Evolutionary conservation across 495 filamentous ascomycete species (phyloP).

Genomic region (Oidiodendron maius): DNA sequence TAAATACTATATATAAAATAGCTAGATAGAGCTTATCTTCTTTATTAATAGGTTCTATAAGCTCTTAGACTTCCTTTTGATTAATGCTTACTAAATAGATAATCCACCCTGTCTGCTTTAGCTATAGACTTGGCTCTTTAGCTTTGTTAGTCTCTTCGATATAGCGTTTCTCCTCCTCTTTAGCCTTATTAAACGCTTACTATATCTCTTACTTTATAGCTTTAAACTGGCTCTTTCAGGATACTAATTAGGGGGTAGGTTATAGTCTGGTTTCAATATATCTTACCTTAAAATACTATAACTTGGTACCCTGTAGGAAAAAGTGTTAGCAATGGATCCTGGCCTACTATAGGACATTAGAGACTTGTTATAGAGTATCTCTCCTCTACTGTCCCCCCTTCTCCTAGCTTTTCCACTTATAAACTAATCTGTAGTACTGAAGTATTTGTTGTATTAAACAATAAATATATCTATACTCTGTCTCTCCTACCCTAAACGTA

Average conservation of each 20-base stretch:
- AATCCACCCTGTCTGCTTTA: neutral
- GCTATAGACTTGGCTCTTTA: slow-evolving; percentile 1
- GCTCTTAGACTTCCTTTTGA: slow-evolving; percentile 3
- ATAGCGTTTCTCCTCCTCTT: neutral
- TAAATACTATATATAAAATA: slow-evolving; percentile 4
- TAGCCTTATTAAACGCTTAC: slow-evolving; percentile 1
- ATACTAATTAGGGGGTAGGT: neutral
- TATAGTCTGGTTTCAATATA: neutral
- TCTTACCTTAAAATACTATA: slow-evolving; percentile 3
- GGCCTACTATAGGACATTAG: neutral
- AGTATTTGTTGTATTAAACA: slow-evolving; percentile 2
- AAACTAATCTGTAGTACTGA: neutral
- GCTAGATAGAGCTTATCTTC: slow-evolving; percentile 1
- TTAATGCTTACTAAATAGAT: neutral
- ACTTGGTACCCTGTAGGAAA: neutral
- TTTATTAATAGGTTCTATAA: neutral
- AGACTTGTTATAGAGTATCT: neutral
- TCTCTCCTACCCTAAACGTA: neutral
- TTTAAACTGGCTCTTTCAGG: neutral
- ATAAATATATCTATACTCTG: slow-evolving; percentile 2
- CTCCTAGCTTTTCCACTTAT: neutral
- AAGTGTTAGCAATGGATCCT: slow-evolving; percentile 4
- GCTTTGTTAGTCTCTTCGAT: slow-evolving; percentile 2
- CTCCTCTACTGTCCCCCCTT: neutral
- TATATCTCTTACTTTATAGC: slow-evolving; percentile 1